These are phyloP conservation scores for Septoria petroselini DNA, from an alignment of 2,329 filamentous ascomycete species.

Conservation along the genomic window DNA sequence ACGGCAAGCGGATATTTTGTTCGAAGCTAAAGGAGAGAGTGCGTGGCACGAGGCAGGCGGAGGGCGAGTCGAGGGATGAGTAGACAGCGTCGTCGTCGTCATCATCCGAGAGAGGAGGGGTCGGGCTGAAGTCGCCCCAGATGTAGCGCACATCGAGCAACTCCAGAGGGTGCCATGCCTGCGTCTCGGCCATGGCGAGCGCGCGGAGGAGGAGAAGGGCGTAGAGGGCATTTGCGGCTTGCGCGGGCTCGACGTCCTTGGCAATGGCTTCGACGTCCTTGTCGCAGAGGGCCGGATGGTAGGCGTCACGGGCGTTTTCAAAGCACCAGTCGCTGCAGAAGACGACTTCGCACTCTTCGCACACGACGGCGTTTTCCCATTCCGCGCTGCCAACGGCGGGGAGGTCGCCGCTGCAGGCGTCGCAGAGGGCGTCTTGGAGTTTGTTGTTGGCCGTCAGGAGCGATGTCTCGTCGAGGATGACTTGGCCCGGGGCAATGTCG, in stretches of 20 bases:
- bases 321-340: conserved; percentile 60
- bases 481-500: conserved; percentile 72
- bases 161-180: conserved; percentile 57
- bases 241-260: conserved; percentile 55
- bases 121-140: conserved; percentile 59
- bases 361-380: conserved; percentile 40
- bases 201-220: conserved; percentile 58
- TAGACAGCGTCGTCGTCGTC: conserved; percentile 21
- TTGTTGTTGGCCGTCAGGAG: conserved; percentile 86
- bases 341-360: conserved; percentile 57
- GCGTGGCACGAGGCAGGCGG: conserved; percentile 41
- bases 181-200: conserved; percentile 60
- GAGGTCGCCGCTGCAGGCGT: conserved; percentile 77
- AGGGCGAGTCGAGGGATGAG: conserved; percentile 16
- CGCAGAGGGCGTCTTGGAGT: conserved; percentile 80
- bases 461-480: conserved; percentile 76
- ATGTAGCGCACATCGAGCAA: conserved; percentile 61
- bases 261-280: conserved; percentile 55
- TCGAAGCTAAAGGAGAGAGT: conserved; percentile 76
- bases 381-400: conserved; percentile 44
- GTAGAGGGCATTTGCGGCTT: conserved; percentile 60
- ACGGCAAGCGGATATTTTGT: conserved; percentile 68
- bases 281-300: conserved; percentile 60
- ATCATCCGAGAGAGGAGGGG: conserved; percentile 7
- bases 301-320: conserved; percentile 53